Conservation (phyloP, 23 red algal species). For the Agarophyton chilense region DNA sequence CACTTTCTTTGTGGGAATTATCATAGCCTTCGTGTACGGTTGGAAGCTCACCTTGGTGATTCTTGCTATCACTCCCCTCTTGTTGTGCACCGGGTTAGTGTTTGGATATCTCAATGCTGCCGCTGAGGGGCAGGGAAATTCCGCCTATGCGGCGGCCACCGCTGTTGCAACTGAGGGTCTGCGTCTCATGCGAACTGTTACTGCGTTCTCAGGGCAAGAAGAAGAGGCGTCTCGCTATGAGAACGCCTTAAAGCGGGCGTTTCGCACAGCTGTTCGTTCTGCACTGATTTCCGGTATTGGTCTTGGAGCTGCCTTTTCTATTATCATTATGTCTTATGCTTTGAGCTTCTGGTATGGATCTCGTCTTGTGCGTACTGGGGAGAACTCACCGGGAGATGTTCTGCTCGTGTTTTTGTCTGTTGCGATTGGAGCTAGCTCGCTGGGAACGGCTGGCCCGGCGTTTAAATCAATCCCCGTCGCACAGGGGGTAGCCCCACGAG, state of each 20-base stretch:
- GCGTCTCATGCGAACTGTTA: conserved; percentile 68
- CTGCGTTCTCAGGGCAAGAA: conserved; percentile 67
- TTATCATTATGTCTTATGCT: conserved; percentile 4
- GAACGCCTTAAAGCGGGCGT: conserved; percentile 9
- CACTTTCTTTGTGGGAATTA: conserved; percentile 37
- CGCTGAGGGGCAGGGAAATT: conserved; percentile 15
- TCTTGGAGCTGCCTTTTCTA: conserved; percentile 21
- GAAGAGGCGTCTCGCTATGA: conserved; percentile 66
- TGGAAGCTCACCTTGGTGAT: conserved; percentile 65
- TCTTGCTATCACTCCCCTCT: conserved; percentile 54
- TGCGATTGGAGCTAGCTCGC: conserved; percentile 69
- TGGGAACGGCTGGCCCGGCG: conserved; percentile 79
- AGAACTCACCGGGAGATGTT: conserved; percentile 48
- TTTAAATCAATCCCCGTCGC: conserved; percentile 62
- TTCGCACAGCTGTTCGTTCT: conserved; percentile 28
- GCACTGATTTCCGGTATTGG: conserved; percentile 40
- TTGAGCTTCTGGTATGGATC: conserved; percentile 44
- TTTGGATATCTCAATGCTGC: conserved; percentile 47
- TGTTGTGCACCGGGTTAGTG: conserved; percentile 48
- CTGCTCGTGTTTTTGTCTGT: conserved; percentile 77
- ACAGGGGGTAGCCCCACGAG: conserved; percentile 68
- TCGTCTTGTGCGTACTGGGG: conserved; percentile 17
- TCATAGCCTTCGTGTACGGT: conserved; percentile 2
- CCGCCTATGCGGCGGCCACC: conserved; percentile 63
- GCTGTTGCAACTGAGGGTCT: conserved; percentile 66